Conservation (phyloP, 306 rosid species). For the Lathyrus tuberosus region DNA sequence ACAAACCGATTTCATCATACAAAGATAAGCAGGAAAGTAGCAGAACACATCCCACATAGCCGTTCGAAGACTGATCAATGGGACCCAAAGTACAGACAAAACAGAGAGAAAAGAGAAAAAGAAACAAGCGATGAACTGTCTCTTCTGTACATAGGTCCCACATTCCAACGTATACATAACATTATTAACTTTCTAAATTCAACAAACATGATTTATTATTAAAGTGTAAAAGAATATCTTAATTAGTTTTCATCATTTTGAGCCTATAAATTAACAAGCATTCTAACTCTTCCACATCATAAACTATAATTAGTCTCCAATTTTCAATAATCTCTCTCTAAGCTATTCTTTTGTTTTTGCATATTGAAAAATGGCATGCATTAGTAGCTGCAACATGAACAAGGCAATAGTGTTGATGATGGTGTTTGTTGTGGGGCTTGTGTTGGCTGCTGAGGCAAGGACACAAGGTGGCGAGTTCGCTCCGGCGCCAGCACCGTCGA, state of each 20-base stretch:
- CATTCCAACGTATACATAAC: conserved; percentile 11
- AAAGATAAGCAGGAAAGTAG: too few relatives aligned
- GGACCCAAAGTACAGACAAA: not conserved
- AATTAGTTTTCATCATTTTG: not conserved
- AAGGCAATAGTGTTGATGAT: conserved; percentile 40
- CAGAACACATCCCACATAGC: not conserved
- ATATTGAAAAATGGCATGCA: conserved; percentile 46
- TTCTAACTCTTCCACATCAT: not conserved
- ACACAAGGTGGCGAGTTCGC: conserved; percentile 47
- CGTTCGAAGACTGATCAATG: conserved; percentile 4
- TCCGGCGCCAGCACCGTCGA: conserved; percentile 52
- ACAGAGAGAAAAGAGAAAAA: not conserved
- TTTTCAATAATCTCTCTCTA: not conserved
- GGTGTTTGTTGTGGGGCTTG: conserved; percentile 42
- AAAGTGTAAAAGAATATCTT: not conserved
- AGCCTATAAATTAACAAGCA: conserved; percentile 24
- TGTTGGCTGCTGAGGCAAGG: conserved; percentile 38
- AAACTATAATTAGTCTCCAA: conserved; percentile 23
- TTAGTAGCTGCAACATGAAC: conserved; percentile 43
- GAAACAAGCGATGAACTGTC: not conserved
- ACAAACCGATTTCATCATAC: too few relatives aligned
- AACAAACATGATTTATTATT: not conserved
- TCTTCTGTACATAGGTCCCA: not conserved
- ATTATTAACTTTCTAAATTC: not conserved
- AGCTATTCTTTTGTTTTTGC: not conserved